Evolutionary conservation across 2,329 filamentous ascomycete species (phyloP).

Genomic region (Fusarium abutilonis): DNA sequence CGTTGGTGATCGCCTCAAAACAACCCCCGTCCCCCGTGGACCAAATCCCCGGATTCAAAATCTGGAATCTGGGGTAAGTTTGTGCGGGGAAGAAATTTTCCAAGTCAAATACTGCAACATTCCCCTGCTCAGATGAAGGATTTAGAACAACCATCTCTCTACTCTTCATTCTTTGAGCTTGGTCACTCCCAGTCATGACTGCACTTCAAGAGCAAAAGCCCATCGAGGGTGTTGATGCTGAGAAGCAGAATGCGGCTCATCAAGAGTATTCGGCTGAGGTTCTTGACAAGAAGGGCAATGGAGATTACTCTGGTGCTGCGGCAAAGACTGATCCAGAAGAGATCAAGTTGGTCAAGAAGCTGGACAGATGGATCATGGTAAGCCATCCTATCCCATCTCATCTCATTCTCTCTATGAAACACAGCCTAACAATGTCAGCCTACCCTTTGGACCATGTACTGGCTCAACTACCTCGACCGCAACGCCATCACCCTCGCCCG

Average conservation of each 20-base stretch:
- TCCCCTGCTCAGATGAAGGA: conserved; percentile 1
- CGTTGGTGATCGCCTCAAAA: conserved; percentile 31
- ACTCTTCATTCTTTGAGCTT: background rate
- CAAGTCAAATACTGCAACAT: conserved; percentile 32
- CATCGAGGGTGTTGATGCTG: conserved; percentile 15
- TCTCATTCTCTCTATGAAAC: background rate
- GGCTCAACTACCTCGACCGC: conserved; percentile 57
- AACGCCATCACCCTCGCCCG: conserved; percentile 68
- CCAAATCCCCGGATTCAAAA: conserved; percentile 21
- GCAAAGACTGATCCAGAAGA: conserved; percentile 37
- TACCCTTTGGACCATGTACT: conserved; percentile 55
- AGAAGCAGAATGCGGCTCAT: conserved; percentile 36
- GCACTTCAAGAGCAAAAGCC: conserved; percentile 16
- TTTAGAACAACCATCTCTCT: background rate
- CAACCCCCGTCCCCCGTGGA: conserved; percentile 6
- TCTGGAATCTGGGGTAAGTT: conserved; percentile 31
- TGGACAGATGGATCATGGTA: conserved; percentile 38
- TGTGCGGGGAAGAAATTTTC: conserved; percentile 22
- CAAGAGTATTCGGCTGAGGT: conserved; percentile 34
- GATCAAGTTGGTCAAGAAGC: conserved; percentile 35
- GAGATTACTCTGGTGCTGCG: conserved; percentile 37
- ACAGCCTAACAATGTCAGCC: conserved; percentile 36
- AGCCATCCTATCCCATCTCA: background rate
- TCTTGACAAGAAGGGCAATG: conserved; percentile 32
- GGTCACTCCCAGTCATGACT: conserved; percentile 14